These are phyloP conservation scores for Hansenula anomala DNA, from an alignment of 1,139 yeast genomes.

Conservation along the genomic window DNA sequence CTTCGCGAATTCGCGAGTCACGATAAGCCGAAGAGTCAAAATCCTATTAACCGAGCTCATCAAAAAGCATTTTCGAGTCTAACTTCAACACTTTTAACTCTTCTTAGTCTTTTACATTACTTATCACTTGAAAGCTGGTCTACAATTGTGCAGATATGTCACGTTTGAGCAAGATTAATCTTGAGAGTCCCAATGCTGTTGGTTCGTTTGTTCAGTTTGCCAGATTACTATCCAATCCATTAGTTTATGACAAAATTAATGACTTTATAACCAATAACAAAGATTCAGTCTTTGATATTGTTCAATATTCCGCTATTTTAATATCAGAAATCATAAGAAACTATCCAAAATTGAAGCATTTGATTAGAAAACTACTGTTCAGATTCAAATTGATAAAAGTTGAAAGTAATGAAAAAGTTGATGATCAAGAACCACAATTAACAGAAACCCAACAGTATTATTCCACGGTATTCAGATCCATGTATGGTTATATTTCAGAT, in stretches of 20 bases:
- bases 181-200: no score
- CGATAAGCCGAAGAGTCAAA: no score
- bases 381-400: not conserved
- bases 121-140: no score
- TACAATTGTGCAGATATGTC: no score
- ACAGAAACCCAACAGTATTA: slow-evolving; percentile 7
- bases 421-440: slow-evolving; percentile 1
- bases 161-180: not conserved
- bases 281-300: slow-evolving; percentile 15
- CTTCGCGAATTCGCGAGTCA: no score
- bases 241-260: slow-evolving; percentile 7
- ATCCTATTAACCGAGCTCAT: no score
- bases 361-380: slow-evolving; percentile 9
- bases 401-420: slow-evolving; percentile 3
- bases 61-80: no score
- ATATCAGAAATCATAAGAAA: slow-evolving; percentile 16
- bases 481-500: slow-evolving; percentile 21
- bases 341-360: slow-evolving; percentile 13
- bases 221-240: not conserved
- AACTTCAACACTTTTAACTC: no score
- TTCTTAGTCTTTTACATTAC: no score
- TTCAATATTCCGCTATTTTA: slow-evolving; percentile 15
- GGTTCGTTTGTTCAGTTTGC: no score
- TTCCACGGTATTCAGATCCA: slow-evolving; percentile 7
- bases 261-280: slow-evolving; percentile 13